Conservation (phyloP, 2,329 filamentous ascomycete species). For the Aspergillus novoparasiticus region DNA sequence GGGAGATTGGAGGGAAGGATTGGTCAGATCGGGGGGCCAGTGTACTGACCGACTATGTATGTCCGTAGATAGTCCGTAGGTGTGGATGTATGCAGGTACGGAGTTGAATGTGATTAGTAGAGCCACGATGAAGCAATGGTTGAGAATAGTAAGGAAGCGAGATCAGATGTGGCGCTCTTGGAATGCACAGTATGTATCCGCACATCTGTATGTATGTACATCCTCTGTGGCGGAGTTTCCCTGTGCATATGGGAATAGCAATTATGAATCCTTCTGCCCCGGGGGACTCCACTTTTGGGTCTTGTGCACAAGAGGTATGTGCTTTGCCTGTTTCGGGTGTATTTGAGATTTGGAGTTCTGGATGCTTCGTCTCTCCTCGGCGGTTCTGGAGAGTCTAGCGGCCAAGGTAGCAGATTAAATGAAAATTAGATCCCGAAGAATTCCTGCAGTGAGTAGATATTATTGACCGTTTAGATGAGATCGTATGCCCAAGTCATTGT, state of each 20-base stretch:
- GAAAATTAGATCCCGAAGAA: neutral
- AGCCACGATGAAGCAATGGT: neutral
- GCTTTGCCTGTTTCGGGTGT: neutral
- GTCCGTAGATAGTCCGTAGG: neutral
- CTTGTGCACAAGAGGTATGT: neutral
- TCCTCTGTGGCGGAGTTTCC: neutral
- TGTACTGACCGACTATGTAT: neutral
- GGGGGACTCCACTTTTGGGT: neutral
- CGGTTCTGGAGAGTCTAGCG: neutral
- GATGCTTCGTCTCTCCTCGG: neutral
- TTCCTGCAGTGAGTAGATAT: neutral
- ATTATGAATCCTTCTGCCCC: neutral
- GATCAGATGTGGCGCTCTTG: neutral
- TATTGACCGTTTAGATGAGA: neutral
- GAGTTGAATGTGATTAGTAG: slow-evolving; percentile 4
- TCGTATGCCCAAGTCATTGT: neutral
- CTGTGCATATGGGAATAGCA: neutral
- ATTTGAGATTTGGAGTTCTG: neutral
- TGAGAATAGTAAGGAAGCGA: neutral
- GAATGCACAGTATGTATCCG: neutral
- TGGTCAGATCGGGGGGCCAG: neutral
- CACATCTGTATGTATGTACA: neutral
- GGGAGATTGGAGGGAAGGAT: neutral
- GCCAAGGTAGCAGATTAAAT: neutral
- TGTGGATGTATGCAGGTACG: neutral